Evolutionary conservation across 768 basidiomycete species (phyloP).

Genomic region (Udeniomyces megalosporus): DNA sequence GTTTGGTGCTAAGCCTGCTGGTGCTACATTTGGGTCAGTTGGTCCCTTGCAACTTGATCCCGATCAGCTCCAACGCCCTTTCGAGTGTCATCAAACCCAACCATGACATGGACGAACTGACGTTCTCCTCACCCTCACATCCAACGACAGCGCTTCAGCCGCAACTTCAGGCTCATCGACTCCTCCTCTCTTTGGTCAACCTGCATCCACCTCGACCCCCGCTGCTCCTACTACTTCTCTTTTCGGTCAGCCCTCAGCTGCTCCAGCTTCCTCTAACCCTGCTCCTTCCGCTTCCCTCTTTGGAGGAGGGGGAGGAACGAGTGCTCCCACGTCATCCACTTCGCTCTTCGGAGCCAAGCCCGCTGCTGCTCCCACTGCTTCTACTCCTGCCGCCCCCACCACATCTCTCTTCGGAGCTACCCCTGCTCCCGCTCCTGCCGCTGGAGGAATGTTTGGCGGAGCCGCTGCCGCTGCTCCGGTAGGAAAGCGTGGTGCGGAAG

Average conservation of each 20-base stretch:
- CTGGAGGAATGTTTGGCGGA: slow-evolving; percentile 1
- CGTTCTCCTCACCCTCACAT: neutral
- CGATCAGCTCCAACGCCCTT: no score
- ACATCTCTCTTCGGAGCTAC: slow-evolving; percentile 1
- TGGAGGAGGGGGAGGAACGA: slow-evolving; percentile 4
- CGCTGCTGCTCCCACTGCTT: slow-evolving; percentile 1
- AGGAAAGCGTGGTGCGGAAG: neutral
- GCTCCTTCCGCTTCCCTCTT: slow-evolving; percentile 2
- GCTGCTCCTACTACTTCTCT: neutral
- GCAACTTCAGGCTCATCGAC: neutral
- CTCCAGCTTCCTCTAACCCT: neutral
- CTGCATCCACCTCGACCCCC: neutral
- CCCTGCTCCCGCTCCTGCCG: neutral
- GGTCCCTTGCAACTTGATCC: no score
- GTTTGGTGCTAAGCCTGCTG: neutral
- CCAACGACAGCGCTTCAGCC: neutral
- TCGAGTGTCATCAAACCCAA: neutral
- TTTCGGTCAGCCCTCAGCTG: neutral
- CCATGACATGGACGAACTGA: neutral
- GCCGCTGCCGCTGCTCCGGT: neutral
- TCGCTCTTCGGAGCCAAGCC: neutral
- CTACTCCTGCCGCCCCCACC: neutral
- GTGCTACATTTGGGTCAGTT: neutral
- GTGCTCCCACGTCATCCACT: neutral
- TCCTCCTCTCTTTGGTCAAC: neutral